phyloP scores from a whole-genome alignment of 2,329 filamentous ascomycete species.

The Aspergillus uvarum region DNA sequence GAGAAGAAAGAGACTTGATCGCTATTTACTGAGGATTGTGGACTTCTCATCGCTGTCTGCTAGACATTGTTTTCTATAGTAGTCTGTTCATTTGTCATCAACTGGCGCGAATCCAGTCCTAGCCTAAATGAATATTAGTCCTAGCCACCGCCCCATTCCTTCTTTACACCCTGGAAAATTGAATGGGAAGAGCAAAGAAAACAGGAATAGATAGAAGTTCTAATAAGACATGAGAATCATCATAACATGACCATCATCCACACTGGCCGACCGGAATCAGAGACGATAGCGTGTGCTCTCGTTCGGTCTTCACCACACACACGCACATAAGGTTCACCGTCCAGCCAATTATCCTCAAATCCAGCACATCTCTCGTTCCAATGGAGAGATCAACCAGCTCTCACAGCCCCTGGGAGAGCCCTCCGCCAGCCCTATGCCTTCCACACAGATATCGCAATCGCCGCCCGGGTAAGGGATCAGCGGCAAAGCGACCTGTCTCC shows the following conservation, averaged over 20 bases:
- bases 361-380: background rate
- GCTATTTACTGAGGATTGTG: no score
- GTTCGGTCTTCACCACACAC: background rate
- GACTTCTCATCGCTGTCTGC: no score
- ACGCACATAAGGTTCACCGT: background rate
- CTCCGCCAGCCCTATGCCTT: background rate
- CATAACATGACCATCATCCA: conserved; percentile 17
- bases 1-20: background rate
- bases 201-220: conserved; percentile 14
- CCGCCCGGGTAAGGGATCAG: background rate
- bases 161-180: background rate
- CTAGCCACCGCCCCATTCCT: background rate
- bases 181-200: background rate
- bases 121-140: no score
- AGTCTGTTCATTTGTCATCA: no score
- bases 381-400: background rate
- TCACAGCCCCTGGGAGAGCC: background rate
- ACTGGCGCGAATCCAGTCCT: no score
- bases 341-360: background rate
- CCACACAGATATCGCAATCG: background rate
- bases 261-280: conserved; percentile 1
- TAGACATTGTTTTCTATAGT: no score
- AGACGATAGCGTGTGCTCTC: background rate
- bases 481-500: background rate
- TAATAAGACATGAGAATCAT: conserved; percentile 25